Percentiles rank a stretch among this genome's conserved stretches.
Evolutionary conservation across 345 rosid genomes (phyloP).

Genomic region (Reutealis trisperma): DNA sequence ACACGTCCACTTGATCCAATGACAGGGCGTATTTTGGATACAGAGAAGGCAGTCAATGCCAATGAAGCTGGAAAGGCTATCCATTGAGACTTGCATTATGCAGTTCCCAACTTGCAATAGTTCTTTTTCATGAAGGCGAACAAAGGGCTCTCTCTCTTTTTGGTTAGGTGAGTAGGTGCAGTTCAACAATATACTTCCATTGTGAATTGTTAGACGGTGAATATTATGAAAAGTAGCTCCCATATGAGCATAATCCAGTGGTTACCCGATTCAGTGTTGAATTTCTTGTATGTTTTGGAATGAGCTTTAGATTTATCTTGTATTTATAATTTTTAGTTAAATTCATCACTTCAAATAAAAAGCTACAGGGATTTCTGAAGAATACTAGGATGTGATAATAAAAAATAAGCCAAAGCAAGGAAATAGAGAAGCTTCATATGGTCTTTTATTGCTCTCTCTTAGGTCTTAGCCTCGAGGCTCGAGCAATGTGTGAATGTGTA

Average conservation of each 20-base stretch:
- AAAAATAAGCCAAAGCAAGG: no score
- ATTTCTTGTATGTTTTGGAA: not conserved
- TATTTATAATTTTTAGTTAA: no score
- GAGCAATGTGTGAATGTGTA: no score
- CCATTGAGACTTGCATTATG: slow-evolving; percentile 2
- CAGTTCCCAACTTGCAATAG: not conserved
- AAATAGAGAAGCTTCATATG: no score
- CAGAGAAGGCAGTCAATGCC: slow-evolving; percentile 34
- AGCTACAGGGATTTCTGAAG: no score
- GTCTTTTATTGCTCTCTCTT: no score
- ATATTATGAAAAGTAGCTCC: not conserved
- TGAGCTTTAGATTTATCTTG: not conserved
- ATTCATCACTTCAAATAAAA: no score
- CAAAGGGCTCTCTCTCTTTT: not conserved
- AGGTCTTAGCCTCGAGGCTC: no score
- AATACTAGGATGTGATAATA: no score
- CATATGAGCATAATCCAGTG: not conserved
- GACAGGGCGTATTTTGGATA: slow-evolving; percentile 58
- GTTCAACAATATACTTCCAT: not conserved
- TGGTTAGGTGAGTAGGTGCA: not conserved
- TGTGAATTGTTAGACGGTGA: not conserved
- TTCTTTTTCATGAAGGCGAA: not conserved
- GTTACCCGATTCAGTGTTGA: not conserved
- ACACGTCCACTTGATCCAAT: slow-evolving; percentile 74
- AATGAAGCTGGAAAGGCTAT: slow-evolving; percentile 7